Evolutionary conservation across 768 basidiomycete genomes (phyloP), one percentile per base, ranked within the genome.

Genomic region (Naganishia randhawae): DNA sequence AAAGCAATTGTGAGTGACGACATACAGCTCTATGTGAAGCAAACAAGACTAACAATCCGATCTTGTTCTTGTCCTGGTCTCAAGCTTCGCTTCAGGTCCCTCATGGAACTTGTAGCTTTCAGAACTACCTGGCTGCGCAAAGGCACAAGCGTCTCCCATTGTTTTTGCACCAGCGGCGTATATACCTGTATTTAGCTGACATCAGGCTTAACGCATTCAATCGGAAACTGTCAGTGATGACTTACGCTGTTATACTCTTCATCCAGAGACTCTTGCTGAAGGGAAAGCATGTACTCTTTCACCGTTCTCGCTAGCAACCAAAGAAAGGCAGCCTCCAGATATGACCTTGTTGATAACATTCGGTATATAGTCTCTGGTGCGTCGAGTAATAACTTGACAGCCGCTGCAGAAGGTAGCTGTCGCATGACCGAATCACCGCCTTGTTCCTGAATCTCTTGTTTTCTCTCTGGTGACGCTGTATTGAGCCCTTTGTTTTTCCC

Each of bases 71-170:
- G 63, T 32, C n/a, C 42, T 32, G 50, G 64, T 53, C 17, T 42
- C 65, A 65, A 22, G 16, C 11, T 16, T 80, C 82, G 63, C 75
- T 85, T 80, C 41, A 81, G 78, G 71, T 88, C 85, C 53, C 91
- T 86, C 19, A 96, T 82, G n/a, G 86, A 88, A 52, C 90, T 77
- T 0, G 88, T 91, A n/a, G 93, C 90, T 74, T 87, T 88, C 72
- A 93, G 89, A 25, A 89, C 85, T 70, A 97, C 94, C 75, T 95
- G 92, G 0, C 88, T 83, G 50, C 92, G 87, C 76, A 95, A 92
- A 71, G 89, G 90, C 5, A 87, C 86, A 9, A 97, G 86, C 0
- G 86, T 84, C 67, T 95, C 94, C 94, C 93, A 97, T 80, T 97
- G 94, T 39, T 91, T 87, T 72, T 92, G 89, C 3, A 92, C 86